Conservation (phyloP, 371 early-diverging fungal genomes). For the Circinella umbellata region DNA sequence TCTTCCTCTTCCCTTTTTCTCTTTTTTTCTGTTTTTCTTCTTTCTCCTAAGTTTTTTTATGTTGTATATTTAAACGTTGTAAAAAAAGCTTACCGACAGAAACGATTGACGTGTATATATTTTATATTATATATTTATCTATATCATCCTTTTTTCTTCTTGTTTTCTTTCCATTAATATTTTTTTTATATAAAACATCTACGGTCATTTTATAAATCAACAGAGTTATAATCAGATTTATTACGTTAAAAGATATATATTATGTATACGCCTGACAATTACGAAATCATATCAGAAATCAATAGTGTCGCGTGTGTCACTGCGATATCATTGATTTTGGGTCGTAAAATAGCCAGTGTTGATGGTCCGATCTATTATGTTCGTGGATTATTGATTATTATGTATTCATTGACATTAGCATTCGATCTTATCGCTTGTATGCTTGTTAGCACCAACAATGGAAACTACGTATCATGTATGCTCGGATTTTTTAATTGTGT, state of each 20-base stretch:
- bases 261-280: conserved; percentile 37
- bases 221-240: too few species aligned
- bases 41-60: too few species aligned
- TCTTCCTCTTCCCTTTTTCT: neutral
- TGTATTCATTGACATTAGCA: conserved; percentile 40
- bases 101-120: too few species aligned
- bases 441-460: conserved; percentile 45
- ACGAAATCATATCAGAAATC: conserved; percentile 36
- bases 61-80: too few species aligned
- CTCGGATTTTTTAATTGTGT: conserved; percentile 43
- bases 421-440: conserved; percentile 40
- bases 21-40: neutral
- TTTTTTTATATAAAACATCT: neutral
- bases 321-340: conserved; percentile 45
- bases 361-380: conserved; percentile 44
- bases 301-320: conserved; percentile 41
- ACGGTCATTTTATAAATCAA: too few species aligned
- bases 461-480: conserved; percentile 39
- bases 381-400: conserved; percentile 37
- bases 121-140: too few species aligned
- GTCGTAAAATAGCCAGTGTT: conserved; percentile 42
- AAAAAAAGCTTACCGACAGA: too few species aligned
- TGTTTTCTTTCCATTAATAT: neutral
- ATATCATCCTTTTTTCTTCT: too few species aligned
- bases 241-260: neutral